These are phyloP conservation scores for Rosa chinensis DNA, from an alignment of 306 rosid genomes.

Conservation along the genomic window DNA sequence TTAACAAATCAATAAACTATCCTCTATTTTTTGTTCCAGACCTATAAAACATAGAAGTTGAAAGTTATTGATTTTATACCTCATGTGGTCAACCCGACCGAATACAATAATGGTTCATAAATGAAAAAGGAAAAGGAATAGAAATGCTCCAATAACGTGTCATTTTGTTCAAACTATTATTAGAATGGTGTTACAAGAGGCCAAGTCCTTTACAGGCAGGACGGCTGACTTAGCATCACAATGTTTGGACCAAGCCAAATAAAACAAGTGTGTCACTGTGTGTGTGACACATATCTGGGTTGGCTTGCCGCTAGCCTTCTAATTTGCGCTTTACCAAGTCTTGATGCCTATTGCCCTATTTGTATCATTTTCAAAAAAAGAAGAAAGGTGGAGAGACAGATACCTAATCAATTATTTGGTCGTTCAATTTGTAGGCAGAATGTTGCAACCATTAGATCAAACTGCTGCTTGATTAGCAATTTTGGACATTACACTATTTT, in stretches of 20 bases:
- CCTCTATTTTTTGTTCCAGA: not conserved
- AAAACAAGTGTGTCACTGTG: not conserved
- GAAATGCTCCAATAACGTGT: not conserved
- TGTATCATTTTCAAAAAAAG: not conserved
- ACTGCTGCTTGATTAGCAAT: not conserved
- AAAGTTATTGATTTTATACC: not conserved
- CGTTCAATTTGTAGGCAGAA: conserved; percentile 1
- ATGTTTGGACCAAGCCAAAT: not conserved
- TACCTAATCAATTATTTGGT: not conserved
- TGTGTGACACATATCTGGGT: not conserved
- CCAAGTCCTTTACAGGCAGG: conserved; percentile 10
- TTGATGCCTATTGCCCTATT: not conserved
- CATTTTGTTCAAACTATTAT: not conserved
- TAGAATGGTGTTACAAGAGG: not conserved
- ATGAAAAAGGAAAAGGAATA: not conserved
- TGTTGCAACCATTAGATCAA: not conserved
- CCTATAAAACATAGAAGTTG: not conserved
- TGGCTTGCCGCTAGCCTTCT: not conserved
- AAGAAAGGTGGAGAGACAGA: not conserved
- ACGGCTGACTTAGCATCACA: not conserved
- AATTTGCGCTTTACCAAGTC: not conserved
- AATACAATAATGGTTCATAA: not conserved
- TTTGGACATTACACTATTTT: not conserved
- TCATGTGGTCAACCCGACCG: not conserved
- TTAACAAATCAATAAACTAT: not conserved